Base-by-base conservation (phyloP, 371 early-diverging fungal genomes). In the Batrachochytrium dendrobatidis region DNA sequence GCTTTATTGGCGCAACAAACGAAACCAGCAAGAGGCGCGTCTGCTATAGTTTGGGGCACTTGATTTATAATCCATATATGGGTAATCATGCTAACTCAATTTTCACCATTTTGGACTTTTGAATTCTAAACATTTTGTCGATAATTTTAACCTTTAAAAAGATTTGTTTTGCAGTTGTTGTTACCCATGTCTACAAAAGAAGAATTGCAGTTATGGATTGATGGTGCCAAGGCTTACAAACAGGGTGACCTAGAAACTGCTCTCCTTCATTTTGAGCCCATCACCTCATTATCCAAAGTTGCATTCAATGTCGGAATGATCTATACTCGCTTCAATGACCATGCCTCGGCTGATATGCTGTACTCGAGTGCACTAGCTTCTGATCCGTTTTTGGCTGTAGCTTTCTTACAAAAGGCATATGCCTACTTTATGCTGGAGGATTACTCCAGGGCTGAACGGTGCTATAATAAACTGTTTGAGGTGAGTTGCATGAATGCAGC, bases 241-340 rank as follows among this genome's bases (percentile, higher is more conserved):
- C 65, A 69, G 32, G 79, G 81, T 22, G 77, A 84, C 60, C 80
- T 77, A 51, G 70, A 78, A 48, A 67, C 63, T 20, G 76, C 88
- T 6, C 72, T 86, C 51, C 80, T 77, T 15, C 58, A 76, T 39
- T 88, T 87, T 61, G 67, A 71, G 70, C 85, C 83, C 72, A 51
- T 64, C 45, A 20, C 18, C 33, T 15, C 50, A 10, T 32, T 35
- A 39, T 43, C 44, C 43, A 29, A 15, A 30, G 17, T 92, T 59
- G 84, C 88, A 71, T 94, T 92, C 71, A 95, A 95, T 71, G 87
- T 92, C 61, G 94, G 92, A 10, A 79, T 92, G 58, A 89, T 92
- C 52, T 83, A 86, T 51, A 80, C 85, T 6, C 80, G 82, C 20
- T 72, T 86, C 44, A 86, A 84, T 39, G 86, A 90, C 68, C 84